Percentiles rank a stretch among this genome's conserved stretches.
These are phyloP conservation scores for Colletotrichum euphorbiae DNA, from an alignment of 2,329 filamentous ascomycete species.

Conservation along the genomic window DNA sequence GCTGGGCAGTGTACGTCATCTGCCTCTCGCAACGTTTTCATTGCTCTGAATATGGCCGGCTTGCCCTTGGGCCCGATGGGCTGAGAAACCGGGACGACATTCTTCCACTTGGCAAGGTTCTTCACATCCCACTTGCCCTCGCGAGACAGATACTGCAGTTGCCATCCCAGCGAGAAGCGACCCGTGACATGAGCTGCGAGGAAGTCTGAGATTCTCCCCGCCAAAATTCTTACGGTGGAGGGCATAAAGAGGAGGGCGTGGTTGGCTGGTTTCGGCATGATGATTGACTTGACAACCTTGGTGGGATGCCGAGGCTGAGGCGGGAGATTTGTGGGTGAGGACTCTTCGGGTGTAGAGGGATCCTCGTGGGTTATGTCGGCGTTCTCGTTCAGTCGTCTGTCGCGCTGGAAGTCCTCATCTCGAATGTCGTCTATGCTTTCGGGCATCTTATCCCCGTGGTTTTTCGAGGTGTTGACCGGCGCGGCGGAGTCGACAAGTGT, in stretches of 20 bases:
- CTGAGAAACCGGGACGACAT: slow-evolving; percentile 79
- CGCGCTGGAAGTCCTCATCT: slow-evolving; percentile 52
- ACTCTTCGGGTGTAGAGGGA: slow-evolving; percentile 60
- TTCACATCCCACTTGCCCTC: slow-evolving; percentile 99
- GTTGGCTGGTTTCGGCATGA: slow-evolving; percentile 81
- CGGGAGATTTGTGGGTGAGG: slow-evolving; percentile 53
- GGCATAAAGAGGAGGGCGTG: slow-evolving; percentile 89
- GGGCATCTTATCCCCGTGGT: slow-evolving; percentile 48
- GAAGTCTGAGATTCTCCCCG: slow-evolving; percentile 86
- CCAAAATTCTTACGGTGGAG: slow-evolving; percentile 78
- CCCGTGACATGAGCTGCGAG: slow-evolving; percentile 79
- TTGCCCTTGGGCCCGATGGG: slow-evolving; percentile 69
- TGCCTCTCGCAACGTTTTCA: slow-evolving; percentile 93
- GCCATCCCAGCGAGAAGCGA: slow-evolving; percentile 87
- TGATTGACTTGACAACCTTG: slow-evolving; percentile 72
- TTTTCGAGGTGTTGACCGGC: slow-evolving; percentile 54
- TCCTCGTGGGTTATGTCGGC: slow-evolving; percentile 56
- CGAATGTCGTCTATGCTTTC: slow-evolving; percentile 53
- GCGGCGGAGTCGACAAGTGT: slow-evolving; percentile 61
- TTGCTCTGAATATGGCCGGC: slow-evolving; percentile 79
- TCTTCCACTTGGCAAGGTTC: slow-evolving; percentile 92
- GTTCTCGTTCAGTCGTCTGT: slow-evolving; percentile 44
- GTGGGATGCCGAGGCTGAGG: slow-evolving; percentile 60
- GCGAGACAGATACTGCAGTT: slow-evolving; percentile 87
- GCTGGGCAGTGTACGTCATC: slow-evolving; percentile 84